Conservation (phyloP, 768 basidiomycete species). For the Trametes gibbosa region DNA sequence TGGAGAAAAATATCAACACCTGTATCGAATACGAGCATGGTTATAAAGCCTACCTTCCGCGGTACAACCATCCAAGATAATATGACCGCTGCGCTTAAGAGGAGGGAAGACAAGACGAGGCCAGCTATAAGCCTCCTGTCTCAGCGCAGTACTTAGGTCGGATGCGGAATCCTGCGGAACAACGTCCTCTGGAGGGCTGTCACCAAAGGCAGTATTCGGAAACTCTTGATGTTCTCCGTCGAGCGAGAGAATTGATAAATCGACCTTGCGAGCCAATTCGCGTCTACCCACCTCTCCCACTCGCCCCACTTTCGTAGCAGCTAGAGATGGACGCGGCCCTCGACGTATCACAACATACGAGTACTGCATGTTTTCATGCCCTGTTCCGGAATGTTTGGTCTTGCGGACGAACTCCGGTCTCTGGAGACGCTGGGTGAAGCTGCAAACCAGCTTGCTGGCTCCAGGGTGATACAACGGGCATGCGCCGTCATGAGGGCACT, state of each 20-base stretch:
- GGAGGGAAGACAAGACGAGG: slow-evolving; percentile 92
- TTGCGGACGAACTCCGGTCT: slow-evolving; percentile 80
- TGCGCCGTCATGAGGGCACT: slow-evolving; percentile 89
- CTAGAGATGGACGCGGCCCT: slow-evolving; percentile 58
- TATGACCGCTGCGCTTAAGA: slow-evolving; percentile 85
- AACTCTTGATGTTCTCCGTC: slow-evolving; percentile 16
- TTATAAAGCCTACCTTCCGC: slow-evolving; percentile 55
- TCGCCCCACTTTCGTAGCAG: slow-evolving; percentile 43
- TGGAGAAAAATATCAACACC: slow-evolving; percentile 30
- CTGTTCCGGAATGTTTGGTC: slow-evolving; percentile 83
- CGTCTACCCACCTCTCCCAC: slow-evolving; percentile 52
- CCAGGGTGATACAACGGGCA: slow-evolving; percentile 77
- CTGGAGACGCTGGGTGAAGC: slow-evolving; percentile 86
- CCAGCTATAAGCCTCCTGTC: slow-evolving; percentile 82
- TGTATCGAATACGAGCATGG: neutral
- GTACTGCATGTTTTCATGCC: slow-evolving; percentile 86
- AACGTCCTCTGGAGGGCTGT: neutral
- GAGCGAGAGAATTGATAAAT: slow-evolving; percentile 16
- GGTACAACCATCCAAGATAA: slow-evolving; percentile 88
- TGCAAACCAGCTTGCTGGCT: slow-evolving; percentile 57
- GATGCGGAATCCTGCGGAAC: slow-evolving; percentile 18
- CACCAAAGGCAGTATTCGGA: slow-evolving; percentile 11
- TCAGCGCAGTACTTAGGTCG: slow-evolving; percentile 52
- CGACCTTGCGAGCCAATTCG: slow-evolving; percentile 37
- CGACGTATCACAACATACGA: slow-evolving; percentile 88